Base-by-base conservation (phyloP, 345 rosid species). In the Jatropha curcas region DNA sequence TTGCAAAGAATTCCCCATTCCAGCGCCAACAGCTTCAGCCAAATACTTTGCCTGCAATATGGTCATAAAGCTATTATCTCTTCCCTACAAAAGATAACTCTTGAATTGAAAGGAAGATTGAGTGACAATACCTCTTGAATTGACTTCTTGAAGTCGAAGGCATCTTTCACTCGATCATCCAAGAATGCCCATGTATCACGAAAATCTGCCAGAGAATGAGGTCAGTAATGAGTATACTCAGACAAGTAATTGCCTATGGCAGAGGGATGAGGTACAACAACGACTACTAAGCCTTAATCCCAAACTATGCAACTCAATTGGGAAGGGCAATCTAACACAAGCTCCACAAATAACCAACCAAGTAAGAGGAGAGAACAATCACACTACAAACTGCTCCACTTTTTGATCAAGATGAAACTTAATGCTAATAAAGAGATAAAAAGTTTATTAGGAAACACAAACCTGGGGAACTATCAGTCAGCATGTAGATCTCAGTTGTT, bases 401-500 rank as follows among this genome's bases (percentile, higher is more conserved):
- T 11, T 22, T 20, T 46, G 10, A 12, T 19, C 12, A 41, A 41
- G 22, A 64, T 8, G 17, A 39, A 14, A 52, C 20, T 52, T 16
- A 55, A 25, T 35, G 51, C 14, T 25, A 66, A 16, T 24, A 33
- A 60, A 41, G 10, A n/a, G 1, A 24, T 2, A 22, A 16, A n/a
- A 22, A 20, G 57, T 16, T 25, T 7, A 17, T n/a, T n/a, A 63
- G 67, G 39, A 70, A 70, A 68, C 13, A 51, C 13, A 51, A 77
- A 95, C 98, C 98, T 82, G 91, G 82, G 30, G 98, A 95, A 79
- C 87, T 89, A 77, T 95, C 98, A 0, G 99, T 88, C 71, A 89
- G 88, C 99, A 92, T 92, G 86, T 89, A 95, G 73, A 92, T 81
- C 86, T 95, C 99, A 0, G 99, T 85, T 48, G 98, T 90, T 19